Evolutionary conservation across 441 rosid species (phyloP).

Genomic region (Euphorbia corollata): DNA sequence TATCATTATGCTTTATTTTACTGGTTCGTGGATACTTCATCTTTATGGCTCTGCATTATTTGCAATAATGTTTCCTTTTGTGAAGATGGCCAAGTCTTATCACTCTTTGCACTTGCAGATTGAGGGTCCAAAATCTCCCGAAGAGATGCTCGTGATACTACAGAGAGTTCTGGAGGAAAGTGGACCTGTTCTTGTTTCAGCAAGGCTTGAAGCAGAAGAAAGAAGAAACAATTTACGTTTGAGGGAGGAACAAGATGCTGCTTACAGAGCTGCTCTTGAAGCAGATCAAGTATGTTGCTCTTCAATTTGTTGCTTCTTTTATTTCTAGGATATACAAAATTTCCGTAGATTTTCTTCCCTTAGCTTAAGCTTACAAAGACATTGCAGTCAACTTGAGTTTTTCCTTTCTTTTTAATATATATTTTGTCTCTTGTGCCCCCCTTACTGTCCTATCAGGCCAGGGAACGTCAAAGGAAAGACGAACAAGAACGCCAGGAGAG

Average conservation of each 20-base stretch:
- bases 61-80: not conserved
- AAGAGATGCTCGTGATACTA: slow-evolving; percentile 57
- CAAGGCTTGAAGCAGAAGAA: slow-evolving; percentile 89
- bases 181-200: slow-evolving; percentile 68
- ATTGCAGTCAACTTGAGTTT: not conserved
- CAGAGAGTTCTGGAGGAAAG: slow-evolving; percentile 95
- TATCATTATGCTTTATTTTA: too few relatives aligned
- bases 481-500: slow-evolving; percentile 72
- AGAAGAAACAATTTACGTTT: slow-evolving; percentile 66
- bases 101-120: slow-evolving; percentile 39
- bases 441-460: too few relatives aligned
- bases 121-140: slow-evolving; percentile 87
- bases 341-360: not conserved
- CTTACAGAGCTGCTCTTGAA: slow-evolving; percentile 91
- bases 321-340: not conserved
- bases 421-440: not conserved
- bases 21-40: too few relatives aligned
- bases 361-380: not conserved
- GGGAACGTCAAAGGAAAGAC: slow-evolving; percentile 78
- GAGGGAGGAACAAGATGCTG: slow-evolving; percentile 98
- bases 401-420: not conserved
- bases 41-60: too few relatives aligned
- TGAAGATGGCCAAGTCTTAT: slow-evolving; percentile 7
- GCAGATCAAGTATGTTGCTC: slow-evolving; percentile 71
- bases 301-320: not conserved